Evolutionary conservation across 2,329 filamentous ascomycete species (phyloP), one percentile per base, ranked within the genome.

Genomic region (Sclerotinia sclerotiorum): DNA sequence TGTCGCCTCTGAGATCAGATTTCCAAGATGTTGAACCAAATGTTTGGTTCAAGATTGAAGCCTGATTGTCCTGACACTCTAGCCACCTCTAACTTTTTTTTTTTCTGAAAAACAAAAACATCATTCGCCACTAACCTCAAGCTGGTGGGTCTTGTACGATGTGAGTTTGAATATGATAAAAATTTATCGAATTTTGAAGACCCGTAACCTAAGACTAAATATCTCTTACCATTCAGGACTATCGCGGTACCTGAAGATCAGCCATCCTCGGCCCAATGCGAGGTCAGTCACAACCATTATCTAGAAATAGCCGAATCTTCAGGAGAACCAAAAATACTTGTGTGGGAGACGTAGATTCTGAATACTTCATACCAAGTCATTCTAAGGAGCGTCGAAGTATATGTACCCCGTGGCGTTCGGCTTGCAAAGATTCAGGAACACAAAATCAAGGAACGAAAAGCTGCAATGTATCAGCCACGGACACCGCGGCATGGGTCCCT

Each of bases 81-180:
- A 39, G 13, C n/a, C 32, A 11, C 32, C 46, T 52, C 21, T 5
- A 15, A 4, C 8, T n/a, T 63, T 63, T 63, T 27, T 32, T 63
- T 63, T 63, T 63, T 63, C n/a, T 35, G 32, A 27, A 39, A 7
- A 63, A 63, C n/a, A 39, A 27, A 39, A 21, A 39, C 11, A 49
- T 24, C 29, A 49, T 61, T 11, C 27, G 58, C 27, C 44, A 49
- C 21, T 6, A 17, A 17, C 13, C 11, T 39, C 11, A 8, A 56
- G 54, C 3, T 42, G 54, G 32, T 57, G 32, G 32, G 11, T 57
- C 54, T 24, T 42, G 54, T 57, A 17, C 21, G n/a, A 57, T 35
- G 11, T 24, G 21, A 57, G 32, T 17, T 24, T 13, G 11, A 55
- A 42, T 24, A 5, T 56, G 32, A 57, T 42, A 42, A 15, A 15